Base-by-base conservation (phyloP, 2,329 filamentous ascomycete genomes). In the Ambrosiella cleistominuta region DNA sequence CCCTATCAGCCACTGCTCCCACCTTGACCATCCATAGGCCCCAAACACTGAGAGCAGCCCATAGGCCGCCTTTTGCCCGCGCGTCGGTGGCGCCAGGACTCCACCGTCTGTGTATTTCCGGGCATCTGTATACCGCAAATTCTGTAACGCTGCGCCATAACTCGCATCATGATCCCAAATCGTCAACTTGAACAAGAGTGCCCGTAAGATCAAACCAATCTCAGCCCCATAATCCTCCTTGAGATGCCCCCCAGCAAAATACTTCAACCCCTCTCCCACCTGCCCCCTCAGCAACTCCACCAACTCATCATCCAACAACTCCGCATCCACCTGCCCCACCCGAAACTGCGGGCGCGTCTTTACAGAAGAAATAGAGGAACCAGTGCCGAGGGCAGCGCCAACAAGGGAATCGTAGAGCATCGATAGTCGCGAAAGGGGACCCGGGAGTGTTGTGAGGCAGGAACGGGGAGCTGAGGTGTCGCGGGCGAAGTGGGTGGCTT, bases 111-210 rank as follows among this genome's bases (percentile, higher is more conserved):
- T 77, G 36, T 60, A 57, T 42, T 51, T 36, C 62, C 91, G 79
- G 54, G 89, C 90, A 68, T 97, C 91, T 9, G 87, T 86, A 66
- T 91, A 97, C 66, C 83, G 83, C 36, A 98, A 77, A 62, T 95
- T 95, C 70, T 98, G 93, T 54, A 98, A 74, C 40, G 88, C 83
- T 9, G 93, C 93, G 61, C 93, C 93, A 69, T 98, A 97, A 4
- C 87, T 94, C 44, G 93, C 88, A 68, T 95, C 84, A 69, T 96
- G 88, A 69, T 97, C 90, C 93, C 93, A 98, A 60, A 98, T 83
- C 13, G 86, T 88, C 62, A 98, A 78, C 71, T 98, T 98, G 75
- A 96, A 98, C 7, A 98, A 74, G 2, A 89, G 74, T 1, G 85
- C 81, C 52, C 91, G 78, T 58, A 98, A 75, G 0, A 75, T 78